phyloP scores from a whole-genome alignment of 306 rosid species.

The Glycine latifolia region DNA sequence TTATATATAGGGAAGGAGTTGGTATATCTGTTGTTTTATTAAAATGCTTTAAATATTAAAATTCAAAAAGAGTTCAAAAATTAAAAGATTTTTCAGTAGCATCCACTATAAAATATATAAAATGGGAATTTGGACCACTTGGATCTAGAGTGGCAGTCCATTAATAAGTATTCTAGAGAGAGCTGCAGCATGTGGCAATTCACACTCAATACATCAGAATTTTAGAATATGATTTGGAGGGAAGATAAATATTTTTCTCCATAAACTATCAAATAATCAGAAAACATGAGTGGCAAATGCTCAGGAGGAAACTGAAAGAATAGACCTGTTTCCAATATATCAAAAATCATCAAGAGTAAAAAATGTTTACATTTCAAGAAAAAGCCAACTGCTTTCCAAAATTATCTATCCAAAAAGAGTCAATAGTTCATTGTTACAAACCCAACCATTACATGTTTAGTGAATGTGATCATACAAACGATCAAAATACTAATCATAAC shows the following conservation, averaged over 20 bases:
- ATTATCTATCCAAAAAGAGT: neutral
- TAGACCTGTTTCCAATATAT: neutral
- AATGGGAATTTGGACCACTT: too few species aligned
- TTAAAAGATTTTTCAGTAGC: neutral
- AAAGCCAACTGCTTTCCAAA: neutral
- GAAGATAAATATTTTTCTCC: neutral
- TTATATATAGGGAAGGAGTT: neutral
- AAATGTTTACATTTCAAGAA: neutral
- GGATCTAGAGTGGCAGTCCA: too few species aligned
- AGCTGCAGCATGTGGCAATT: too few species aligned
- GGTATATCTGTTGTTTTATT: neutral
- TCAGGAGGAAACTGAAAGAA: neutral
- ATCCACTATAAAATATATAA: neutral
- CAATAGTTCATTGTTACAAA: constrained; percentile 7
- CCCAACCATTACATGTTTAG: neutral
- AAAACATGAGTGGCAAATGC: neutral
- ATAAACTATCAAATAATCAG: neutral
- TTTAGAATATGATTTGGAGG: neutral
- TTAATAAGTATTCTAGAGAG: constrained; percentile 4
- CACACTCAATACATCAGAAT: neutral
- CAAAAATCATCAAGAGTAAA: neutral
- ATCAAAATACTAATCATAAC: neutral
- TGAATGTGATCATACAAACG: neutral
- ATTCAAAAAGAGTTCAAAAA: neutral
- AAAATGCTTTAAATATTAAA: constrained; percentile 12